Evolutionary conservation across 1,284 basidiomycete species (phyloP).

Genomic region (Retiboletus fuscus): DNA sequence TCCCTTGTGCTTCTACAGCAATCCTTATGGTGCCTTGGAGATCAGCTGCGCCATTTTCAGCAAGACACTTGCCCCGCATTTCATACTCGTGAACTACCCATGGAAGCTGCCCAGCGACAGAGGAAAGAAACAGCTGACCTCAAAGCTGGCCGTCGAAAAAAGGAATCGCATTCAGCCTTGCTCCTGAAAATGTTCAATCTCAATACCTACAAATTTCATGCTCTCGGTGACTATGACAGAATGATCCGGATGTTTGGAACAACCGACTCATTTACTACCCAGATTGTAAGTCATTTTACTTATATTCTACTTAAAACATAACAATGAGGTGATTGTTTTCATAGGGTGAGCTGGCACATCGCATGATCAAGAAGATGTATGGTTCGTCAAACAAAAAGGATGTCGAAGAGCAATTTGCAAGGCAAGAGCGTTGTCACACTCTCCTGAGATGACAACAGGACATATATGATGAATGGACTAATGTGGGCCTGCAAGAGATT

Average conservation of each 20-base stretch:
- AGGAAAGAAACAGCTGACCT: neutral
- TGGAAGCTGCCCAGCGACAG: neutral
- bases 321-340: neutral
- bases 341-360: constrained; percentile 9
- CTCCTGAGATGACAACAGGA: no score
- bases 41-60: neutral
- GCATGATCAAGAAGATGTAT: constrained; percentile 13
- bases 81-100: neutral
- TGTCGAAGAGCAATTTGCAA: neutral
- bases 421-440: no score
- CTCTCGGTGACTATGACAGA: neutral
- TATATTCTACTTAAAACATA: neutral
- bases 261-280: neutral
- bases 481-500: no score
- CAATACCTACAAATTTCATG: constrained; percentile 7
- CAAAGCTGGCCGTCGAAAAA: neutral
- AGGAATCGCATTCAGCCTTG: neutral
- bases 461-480: no score
- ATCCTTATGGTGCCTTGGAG: neutral
- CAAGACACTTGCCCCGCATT: neutral
- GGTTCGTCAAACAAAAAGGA: constrained; percentile 7
- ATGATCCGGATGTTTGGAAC: constrained; percentile 10
- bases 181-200: neutral
- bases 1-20: neutral
- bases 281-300: neutral